phyloP scores from a whole-genome alignment of 108 stramenopile genomes.

The Nitzschia sp. region DNA sequence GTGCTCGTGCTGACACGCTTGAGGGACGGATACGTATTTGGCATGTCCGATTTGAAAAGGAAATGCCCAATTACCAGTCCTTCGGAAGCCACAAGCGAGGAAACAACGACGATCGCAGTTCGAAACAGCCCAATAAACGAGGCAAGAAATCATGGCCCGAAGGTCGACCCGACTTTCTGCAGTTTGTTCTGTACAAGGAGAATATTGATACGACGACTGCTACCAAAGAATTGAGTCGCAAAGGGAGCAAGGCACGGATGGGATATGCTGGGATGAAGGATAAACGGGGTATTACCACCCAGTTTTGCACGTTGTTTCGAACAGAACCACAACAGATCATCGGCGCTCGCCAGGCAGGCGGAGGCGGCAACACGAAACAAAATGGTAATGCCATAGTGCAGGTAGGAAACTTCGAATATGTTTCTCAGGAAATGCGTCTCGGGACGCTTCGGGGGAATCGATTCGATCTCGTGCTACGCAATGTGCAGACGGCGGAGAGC shows the following conservation, averaged over 20 bases:
- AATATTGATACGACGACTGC: conserved; percentile 86
- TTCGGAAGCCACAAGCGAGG: conserved; percentile 27
- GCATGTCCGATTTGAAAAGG: conserved; percentile 63
- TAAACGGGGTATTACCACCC: conserved; percentile 88
- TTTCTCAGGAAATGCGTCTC: conserved; percentile 59
- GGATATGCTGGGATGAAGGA: conserved; percentile 93
- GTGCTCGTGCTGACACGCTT: conserved; percentile 67
- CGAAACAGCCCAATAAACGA: conserved; percentile 33
- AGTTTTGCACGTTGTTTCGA: conserved; percentile 82
- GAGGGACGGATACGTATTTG: conserved; percentile 74
- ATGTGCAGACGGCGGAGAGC: conserved; percentile 38
- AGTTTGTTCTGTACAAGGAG: conserved; percentile 89
- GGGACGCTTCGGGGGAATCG: conserved; percentile 85
- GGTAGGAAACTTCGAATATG: conserved; percentile 80
- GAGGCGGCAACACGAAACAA: conserved; percentile 61
- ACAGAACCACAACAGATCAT: conserved; percentile 64
- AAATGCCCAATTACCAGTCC: conserved; percentile 72
- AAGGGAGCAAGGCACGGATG: conserved; percentile 48
- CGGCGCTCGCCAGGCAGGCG: conserved; percentile 15
- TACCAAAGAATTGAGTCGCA: conserved; percentile 69
- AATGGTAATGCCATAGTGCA: conserved; percentile 57
- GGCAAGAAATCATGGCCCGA: conserved; percentile 55
- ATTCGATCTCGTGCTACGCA: conserved; percentile 86
- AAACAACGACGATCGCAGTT: conserved; percentile 29
- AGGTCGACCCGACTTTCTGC: conserved; percentile 74